Evolutionary conservation across 192 early-diverging fungal species (phyloP).

Genomic region (Kappamyces sp.): DNA sequence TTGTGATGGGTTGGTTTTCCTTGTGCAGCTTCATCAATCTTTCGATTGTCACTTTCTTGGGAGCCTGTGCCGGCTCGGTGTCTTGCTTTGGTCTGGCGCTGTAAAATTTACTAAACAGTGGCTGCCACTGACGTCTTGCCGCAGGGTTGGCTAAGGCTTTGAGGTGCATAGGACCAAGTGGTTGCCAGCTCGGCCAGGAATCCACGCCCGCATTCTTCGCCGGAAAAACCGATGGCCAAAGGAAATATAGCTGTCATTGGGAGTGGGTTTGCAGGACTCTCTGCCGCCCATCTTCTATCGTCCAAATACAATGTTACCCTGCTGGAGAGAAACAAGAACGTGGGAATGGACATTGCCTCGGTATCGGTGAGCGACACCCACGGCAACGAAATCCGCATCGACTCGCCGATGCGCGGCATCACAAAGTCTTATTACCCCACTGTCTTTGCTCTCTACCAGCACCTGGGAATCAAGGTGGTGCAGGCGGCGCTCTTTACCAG

Average conservation of each 20-base stretch:
- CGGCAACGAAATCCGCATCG: constrained; percentile 32
- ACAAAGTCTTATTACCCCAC: constrained; percentile 35
- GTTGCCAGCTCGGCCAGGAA: too few relatives aligned
- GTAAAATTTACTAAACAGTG: too few relatives aligned
- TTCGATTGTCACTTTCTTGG: constrained; percentile 82
- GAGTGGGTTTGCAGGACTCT: constrained; percentile 44
- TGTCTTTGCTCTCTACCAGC: constrained; percentile 31
- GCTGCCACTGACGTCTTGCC: too few relatives aligned
- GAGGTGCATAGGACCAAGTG: too few relatives aligned
- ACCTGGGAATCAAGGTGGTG: constrained; percentile 17
- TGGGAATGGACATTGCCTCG: constrained; percentile 38
- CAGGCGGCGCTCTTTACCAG: constrained; percentile 4
- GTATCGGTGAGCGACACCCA: too few relatives aligned
- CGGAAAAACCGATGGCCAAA: too few relatives aligned
- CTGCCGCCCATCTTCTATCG: constrained; percentile 36
- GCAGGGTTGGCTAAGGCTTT: too few relatives aligned
- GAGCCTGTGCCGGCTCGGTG: not conserved
- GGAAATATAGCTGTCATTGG: constrained; percentile 39
- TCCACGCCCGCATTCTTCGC: too few relatives aligned
- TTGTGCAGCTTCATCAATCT: constrained; percentile 71
- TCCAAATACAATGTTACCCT: constrained; percentile 28
- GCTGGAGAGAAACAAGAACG: constrained; percentile 20
- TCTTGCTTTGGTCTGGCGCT: not conserved
- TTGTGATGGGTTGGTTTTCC: constrained; percentile 69
- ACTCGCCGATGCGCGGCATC: constrained; percentile 51